Evolutionary conservation across 2,329 filamentous ascomycete genomes (phyloP), one percentile per base, ranked within the genome.

Genomic region (Xylariaceae sp.): DNA sequence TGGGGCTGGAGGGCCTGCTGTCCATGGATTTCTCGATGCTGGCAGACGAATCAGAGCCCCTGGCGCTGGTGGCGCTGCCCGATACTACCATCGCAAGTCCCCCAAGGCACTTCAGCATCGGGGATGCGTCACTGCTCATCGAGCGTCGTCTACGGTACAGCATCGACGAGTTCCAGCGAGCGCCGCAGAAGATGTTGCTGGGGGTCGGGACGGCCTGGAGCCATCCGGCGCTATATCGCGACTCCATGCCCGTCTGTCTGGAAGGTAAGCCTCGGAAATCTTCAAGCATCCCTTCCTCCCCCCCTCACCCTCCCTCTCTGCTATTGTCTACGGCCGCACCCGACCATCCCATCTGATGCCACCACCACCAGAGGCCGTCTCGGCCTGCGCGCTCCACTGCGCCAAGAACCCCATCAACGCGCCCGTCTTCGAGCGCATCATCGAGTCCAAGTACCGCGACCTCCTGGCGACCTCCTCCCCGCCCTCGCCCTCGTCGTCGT

Each of bases 121-220:
- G 33, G 14, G 29, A 30, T 2, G 27, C 35, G 15, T 38, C 39
- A 4, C 36, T 40, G 15, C 12, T 44, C n/a, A 31, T 39, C 2
- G 41, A 44, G 16, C 38, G 21, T 12, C 37, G 39, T 3, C 31
- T 46, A 8, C 24, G 32, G 1, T 46, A 42, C 27, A 9, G 37
- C 13, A 23, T 46, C 10, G 35, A 42, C 15, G 16, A 13, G 9
- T 37, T 42, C n/a, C 40, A 37, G 16, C 12, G 15, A 3, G 37
- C 37, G 11, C 42, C 43, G 1, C 37, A 40, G 32, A 33, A 7
- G 5, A 42, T 44, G 37, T 28, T 42, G 17, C 25, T 28, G 3
- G 33, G 37, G 18, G 32, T 36, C 19, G 37, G 37, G 1, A 46
- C 42, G n/a, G 16, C 35, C 2, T 46, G 43, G 41, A 37, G 37